These are phyloP conservation scores for Acacia melanoxylon DNA, from an alignment of 306 rosid genomes.

Conservation along the genomic window DNA sequence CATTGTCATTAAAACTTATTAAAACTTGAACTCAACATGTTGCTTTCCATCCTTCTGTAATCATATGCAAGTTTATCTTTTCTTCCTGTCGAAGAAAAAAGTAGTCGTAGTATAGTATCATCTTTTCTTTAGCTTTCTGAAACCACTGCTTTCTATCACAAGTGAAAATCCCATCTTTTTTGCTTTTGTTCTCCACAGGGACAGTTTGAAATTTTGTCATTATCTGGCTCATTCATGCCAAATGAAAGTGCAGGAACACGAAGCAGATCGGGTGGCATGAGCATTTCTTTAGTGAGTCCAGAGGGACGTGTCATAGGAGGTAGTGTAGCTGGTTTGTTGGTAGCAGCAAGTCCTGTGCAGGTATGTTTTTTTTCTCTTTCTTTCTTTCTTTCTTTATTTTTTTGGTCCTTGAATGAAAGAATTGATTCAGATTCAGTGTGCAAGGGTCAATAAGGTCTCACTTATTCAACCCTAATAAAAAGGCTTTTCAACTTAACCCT, in stretches of 20 bases:
- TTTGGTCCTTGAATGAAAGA: not conserved
- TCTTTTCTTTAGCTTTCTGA: not conserved
- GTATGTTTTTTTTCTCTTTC: constrained; percentile 31
- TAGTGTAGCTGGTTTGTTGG: constrained; percentile 88
- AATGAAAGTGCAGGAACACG: constrained; percentile 81
- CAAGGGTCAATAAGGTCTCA: not conserved
- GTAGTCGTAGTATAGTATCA: not conserved
- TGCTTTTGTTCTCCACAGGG: constrained; percentile 56
- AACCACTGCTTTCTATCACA: constrained; percentile 4
- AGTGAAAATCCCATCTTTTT: constrained; percentile 6
- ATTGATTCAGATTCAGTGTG: not conserved
- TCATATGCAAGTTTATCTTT: not conserved
- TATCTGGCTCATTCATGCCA: constrained; percentile 94
- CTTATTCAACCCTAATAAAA: not conserved
- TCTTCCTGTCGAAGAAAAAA: too few relatives aligned
- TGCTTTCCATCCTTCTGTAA: constrained; percentile 17
- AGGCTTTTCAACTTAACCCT: not conserved
- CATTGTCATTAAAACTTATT: not conserved
- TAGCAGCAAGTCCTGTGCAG: constrained; percentile 96
- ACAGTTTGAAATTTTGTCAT: constrained; percentile 83
- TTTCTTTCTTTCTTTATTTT: not conserved
- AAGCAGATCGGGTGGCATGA: constrained; percentile 98
- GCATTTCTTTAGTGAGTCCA: constrained; percentile 88
- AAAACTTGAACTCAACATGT: constrained; percentile 1
- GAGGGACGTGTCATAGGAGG: constrained; percentile 98